Evolutionary conservation across 805 yeast genomes (phyloP).

Genomic region (Yarrowia sp.): DNA sequence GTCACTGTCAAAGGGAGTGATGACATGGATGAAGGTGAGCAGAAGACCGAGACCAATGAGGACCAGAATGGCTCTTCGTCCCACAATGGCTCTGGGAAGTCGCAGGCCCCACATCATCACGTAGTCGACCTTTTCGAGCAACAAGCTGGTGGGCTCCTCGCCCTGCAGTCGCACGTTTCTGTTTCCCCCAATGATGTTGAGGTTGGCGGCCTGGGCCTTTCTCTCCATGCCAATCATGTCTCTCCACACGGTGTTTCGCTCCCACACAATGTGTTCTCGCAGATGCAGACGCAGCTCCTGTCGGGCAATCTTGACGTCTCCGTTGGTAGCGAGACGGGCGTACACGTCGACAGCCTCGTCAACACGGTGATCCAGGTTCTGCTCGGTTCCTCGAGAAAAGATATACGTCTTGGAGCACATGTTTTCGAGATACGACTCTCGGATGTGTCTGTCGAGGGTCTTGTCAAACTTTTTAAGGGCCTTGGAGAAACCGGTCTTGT

Average conservation of each 20-base stretch:
- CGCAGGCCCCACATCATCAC: conserved; percentile 42
- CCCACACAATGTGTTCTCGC: conserved; percentile 96
- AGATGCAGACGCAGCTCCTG: conserved; percentile 61
- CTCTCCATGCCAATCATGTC: conserved; percentile 92
- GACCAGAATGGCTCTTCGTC: conserved; percentile 56
- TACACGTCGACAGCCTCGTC: conserved; percentile 61
- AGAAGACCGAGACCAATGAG: conserved; percentile 60
- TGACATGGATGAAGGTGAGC: conserved; percentile 51
- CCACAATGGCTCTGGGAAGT: conserved; percentile 52
- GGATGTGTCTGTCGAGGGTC: conserved; percentile 67
- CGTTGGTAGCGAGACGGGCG: conserved; percentile 58
- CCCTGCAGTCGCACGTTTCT: conserved; percentile 47
- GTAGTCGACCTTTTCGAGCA: conserved; percentile 8
- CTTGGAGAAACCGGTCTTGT: conserved; percentile 87
- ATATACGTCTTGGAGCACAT: conserved; percentile 58
- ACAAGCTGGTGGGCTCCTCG: conserved; percentile 41
- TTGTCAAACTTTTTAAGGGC: conserved; percentile 93
- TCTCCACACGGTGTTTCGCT: conserved; percentile 96
- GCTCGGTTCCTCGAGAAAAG: conserved; percentile 60
- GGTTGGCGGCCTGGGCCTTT: conserved; percentile 73
- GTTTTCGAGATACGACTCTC: conserved; percentile 61
- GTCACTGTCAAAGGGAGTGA: conserved; percentile 30
- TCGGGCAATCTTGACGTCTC: conserved; percentile 55
- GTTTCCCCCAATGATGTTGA: conserved; percentile 42
- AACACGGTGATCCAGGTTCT: conserved; percentile 59